Evolutionary conservation across 805 yeast species (phyloP), one percentile per base, ranked within the genome.

Genomic region (Soucietia sequanensis): DNA sequence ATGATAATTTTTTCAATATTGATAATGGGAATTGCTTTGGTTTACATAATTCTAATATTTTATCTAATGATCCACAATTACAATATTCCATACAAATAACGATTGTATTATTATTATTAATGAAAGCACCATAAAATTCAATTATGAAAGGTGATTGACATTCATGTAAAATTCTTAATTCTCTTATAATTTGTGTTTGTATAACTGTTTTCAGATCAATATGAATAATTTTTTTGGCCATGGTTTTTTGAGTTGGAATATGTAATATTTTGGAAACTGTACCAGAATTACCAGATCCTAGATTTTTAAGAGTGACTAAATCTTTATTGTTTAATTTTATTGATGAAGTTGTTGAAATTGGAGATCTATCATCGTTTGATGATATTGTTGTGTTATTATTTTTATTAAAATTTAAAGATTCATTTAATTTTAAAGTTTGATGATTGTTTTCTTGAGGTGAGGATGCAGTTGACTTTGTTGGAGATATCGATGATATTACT

Each of bases 251-350:
- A 7, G 91, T 81, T 8, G 98, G 96, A 4, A 86, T 74, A 59
- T 93, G 98, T 34, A 88, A 63, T 9, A 89, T 95, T 53, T 90
- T 88, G 30, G 84, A 68, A 3, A 93, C 99, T 2, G 88, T 80
- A 2, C 99, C 99, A 9, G 96, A 88, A 55, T 87, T 90, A 9
- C 99, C 99, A 19, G 87, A 75, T 7, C 99, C 99, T 33, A 93
- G 69, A 41, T 80, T 80, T 40, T 86, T 80, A 34, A 93, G 57
- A 22, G 80, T 77, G 11, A 89, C 76, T 17, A 93, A 60, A 51
- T 93, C 96, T 27, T 78, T 79, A 43, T 54, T 62, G 34, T 56
- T 53, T 22, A 68, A 48, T 28, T 50, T 54, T 16, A 63, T 37
- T 11, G 57, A 31, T 2, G 63, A 41, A 1, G 68, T 62, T 17